phyloP scores from a whole-genome alignment of 108 stramenopile species.

The Conticribra weissflogii region DNA sequence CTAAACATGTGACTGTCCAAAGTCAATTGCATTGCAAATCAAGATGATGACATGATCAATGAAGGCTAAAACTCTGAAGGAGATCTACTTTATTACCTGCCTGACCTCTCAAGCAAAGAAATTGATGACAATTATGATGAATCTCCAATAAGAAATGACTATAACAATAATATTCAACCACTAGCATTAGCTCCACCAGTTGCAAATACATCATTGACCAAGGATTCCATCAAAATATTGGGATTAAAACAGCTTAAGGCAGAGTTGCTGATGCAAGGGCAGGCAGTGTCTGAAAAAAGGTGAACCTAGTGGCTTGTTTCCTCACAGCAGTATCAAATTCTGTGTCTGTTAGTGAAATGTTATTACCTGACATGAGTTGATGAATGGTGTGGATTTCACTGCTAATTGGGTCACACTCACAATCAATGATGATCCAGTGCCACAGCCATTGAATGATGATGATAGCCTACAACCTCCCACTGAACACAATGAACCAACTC shows the following conservation, averaged over 20 bases:
- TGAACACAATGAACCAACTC: constrained; percentile 9
- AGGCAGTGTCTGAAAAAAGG: neutral
- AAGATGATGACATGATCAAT: neutral
- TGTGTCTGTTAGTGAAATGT: constrained; percentile 3
- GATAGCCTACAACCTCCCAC: constrained; percentile 18
- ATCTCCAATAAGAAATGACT: neutral
- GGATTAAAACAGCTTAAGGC: too few relatives aligned
- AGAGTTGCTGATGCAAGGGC: constrained; percentile 15
- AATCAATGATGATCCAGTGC: constrained; percentile 6
- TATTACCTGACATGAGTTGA: constrained; percentile 1
- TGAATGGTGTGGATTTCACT: constrained; percentile 14
- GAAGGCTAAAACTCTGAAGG: neutral
- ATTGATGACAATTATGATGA: neutral
- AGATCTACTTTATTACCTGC: neutral
- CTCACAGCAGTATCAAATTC: neutral
- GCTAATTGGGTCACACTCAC: constrained; percentile 10
- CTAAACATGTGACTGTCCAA: too few relatives aligned
- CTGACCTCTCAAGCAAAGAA: neutral
- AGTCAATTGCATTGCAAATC: neutral
- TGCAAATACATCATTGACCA: too few relatives aligned
- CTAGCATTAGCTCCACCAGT: too few relatives aligned
- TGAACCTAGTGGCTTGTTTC: neutral
- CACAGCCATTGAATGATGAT: constrained; percentile 19
- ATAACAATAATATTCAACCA: too few relatives aligned
- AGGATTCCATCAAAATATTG: too few relatives aligned